Percentiles rank a stretch among this genome's conserved stretches.
These are phyloP conservation scores for Blumeria graminis DNA, from an alignment of 2,329 filamentous ascomycete genomes.

Conservation along the genomic window DNA sequence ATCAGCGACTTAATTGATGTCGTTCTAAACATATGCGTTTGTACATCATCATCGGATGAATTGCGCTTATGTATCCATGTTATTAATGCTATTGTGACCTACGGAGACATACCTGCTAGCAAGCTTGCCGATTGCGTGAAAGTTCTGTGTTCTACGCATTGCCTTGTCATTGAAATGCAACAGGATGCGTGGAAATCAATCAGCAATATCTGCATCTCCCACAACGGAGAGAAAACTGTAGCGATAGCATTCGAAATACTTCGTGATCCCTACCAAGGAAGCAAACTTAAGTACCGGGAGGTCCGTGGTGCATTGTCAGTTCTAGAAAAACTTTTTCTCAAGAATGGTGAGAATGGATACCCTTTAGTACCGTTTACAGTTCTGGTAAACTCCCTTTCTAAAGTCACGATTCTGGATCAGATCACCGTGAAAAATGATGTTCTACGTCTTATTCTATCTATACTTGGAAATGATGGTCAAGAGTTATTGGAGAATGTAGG, in stretches of 20 bases:
- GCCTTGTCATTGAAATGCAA: conserved; percentile 33
- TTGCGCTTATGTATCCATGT: conserved; percentile 42
- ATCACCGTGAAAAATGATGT: conserved; percentile 14
- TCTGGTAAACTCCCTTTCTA: conserved; percentile 31
- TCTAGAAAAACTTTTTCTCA: conserved; percentile 35
- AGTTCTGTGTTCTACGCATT: conserved; percentile 48
- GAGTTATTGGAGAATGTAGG: conserved; percentile 30
- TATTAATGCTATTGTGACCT: conserved; percentile 47
- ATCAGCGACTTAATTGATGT: conserved; percentile 35
- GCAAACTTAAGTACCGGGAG: conserved; percentile 28
- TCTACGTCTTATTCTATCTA: conserved; percentile 22
- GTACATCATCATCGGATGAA: conserved; percentile 39
- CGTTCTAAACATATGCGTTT: conserved; percentile 41
- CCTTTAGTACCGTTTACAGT: conserved; percentile 33
- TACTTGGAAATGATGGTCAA: conserved; percentile 25
- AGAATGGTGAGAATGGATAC: conserved; percentile 33
- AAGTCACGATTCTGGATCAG: conserved; percentile 18
- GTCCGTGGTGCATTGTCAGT: conserved; percentile 39
- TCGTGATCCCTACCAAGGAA: conserved; percentile 22
- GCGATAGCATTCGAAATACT: conserved; percentile 39
- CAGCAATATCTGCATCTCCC: conserved; percentile 45
- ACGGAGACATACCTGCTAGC: conserved; percentile 38
- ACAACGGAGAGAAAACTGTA: conserved; percentile 46
- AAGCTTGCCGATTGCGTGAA: conserved; percentile 42
- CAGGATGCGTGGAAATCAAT: conserved; percentile 47